These are phyloP conservation scores for Xerocomus minutiporus DNA, from an alignment of 1,284 basidiomycete genomes.

Conservation along the genomic window DNA sequence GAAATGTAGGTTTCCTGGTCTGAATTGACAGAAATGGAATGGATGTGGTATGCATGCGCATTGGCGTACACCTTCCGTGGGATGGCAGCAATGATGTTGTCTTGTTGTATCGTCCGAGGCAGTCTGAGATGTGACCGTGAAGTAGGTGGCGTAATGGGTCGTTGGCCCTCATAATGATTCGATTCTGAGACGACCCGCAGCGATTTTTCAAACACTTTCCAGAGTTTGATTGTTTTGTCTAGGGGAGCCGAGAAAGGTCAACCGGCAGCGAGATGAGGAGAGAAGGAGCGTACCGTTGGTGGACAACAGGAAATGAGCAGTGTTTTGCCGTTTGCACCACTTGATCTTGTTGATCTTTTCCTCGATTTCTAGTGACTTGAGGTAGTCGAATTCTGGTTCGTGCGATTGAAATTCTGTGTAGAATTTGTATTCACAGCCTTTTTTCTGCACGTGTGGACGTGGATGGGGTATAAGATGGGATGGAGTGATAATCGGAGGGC, in stretches of 20 bases:
- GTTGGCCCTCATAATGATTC: conserved; percentile 83
- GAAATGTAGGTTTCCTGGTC: conserved; percentile 99
- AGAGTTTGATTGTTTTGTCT: conserved; percentile 99
- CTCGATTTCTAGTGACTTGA: conserved; percentile 99
- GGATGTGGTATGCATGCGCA: conserved; percentile 99
- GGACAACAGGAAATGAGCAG: conserved; percentile 94
- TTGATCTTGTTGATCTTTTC: conserved; percentile 99
- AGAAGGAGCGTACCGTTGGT: conserved; percentile 74
- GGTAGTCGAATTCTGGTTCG: conserved; percentile 99
- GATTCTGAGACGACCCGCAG: conserved; percentile 96
- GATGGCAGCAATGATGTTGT: conserved; percentile 97
- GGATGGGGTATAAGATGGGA: conserved; percentile 3
- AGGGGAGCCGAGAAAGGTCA: conserved; percentile 8
- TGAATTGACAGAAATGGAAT: conserved; percentile 98
- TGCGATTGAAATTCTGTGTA: conserved; percentile 99
- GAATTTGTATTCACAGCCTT: conserved; percentile 99
- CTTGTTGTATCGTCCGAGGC: conserved; percentile 89
- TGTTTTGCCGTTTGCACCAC: conserved; percentile 98
- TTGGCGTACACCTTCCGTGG: conserved; percentile 99
- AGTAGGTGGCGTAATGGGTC: conserved; percentile 57
- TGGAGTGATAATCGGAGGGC: conserved; percentile 24
- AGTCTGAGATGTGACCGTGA: conserved; percentile 62
- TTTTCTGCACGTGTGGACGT: conserved; percentile 63
- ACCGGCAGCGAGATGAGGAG: not conserved
- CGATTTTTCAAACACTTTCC: conserved; percentile 99